These are phyloP conservation scores for Lomentospora prolificans DNA, from an alignment of 2,329 filamentous ascomycete genomes.

Conservation along the genomic window DNA sequence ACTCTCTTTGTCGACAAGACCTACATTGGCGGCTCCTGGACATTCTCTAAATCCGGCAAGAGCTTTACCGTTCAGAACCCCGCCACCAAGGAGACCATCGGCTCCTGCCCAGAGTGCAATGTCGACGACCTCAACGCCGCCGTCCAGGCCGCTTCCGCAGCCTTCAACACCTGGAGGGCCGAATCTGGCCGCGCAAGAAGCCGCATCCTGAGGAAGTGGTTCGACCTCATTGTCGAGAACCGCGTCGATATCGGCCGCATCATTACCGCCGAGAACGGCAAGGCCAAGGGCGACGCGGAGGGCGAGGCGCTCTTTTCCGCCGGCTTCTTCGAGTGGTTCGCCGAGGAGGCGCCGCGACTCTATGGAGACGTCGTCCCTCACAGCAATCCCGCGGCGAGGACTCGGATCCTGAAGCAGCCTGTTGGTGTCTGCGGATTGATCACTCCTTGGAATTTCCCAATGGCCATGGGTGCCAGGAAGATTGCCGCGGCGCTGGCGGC, in stretches of 20 bases:
- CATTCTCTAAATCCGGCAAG: slow-evolving; percentile 5
- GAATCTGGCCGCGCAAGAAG: slow-evolving; percentile 66
- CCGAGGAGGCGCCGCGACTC: slow-evolving; percentile 49
- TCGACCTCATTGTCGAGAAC: slow-evolving; percentile 69
- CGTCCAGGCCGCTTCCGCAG: slow-evolving; percentile 71
- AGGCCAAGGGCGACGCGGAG: slow-evolving; percentile 51
- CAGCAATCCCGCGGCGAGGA: slow-evolving; percentile 47
- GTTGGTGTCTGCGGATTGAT: slow-evolving; percentile 25
- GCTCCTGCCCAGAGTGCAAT: background rate
- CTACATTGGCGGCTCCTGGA: background rate
- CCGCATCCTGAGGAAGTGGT: slow-evolving; percentile 68
- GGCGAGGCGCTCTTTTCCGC: slow-evolving; percentile 49
- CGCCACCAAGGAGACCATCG: slow-evolving; percentile 1
- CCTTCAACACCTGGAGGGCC: slow-evolving; percentile 60
- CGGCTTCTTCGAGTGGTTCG: slow-evolving; percentile 55
- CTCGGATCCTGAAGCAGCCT: slow-evolving; percentile 22
- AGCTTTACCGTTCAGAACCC: slow-evolving; percentile 4
- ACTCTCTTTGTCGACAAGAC: background rate
- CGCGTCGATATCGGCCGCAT: slow-evolving; percentile 70
- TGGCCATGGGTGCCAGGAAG: slow-evolving; percentile 40
- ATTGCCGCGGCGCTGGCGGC: slow-evolving; percentile 50
- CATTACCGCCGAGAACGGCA: slow-evolving; percentile 86
- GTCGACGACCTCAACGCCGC: slow-evolving; percentile 65
- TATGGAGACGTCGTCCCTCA: slow-evolving; percentile 39
- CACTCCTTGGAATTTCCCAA: slow-evolving; percentile 46